Evolutionary conservation across 495 filamentous ascomycete genomes (phyloP).

Genomic region (Rhypophila decipiens): DNA sequence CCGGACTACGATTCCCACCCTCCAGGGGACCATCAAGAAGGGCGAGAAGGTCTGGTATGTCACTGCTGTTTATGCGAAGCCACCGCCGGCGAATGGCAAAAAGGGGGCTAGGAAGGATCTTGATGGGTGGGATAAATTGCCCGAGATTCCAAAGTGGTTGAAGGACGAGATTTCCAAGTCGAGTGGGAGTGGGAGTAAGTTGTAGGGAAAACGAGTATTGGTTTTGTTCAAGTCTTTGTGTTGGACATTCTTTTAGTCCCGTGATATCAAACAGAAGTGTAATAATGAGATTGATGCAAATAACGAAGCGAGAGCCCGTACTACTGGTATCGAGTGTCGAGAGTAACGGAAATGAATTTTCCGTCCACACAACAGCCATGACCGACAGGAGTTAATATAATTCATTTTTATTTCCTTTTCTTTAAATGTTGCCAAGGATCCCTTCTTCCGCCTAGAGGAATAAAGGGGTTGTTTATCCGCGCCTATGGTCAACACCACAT

Average conservation of each 20-base stretch:
- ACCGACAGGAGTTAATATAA: background rate
- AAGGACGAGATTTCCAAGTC: conserved; percentile 43
- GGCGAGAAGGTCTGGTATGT: conserved; percentile 46
- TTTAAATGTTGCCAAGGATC: background rate
- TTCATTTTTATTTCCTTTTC: background rate
- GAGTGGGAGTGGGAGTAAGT: no score
- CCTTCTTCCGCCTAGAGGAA: background rate
- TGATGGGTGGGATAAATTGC: conserved; percentile 49
- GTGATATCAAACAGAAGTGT: no score
- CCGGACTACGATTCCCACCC: conserved; percentile 61
- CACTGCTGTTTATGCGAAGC: conserved; percentile 45
- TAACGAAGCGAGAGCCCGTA: no score
- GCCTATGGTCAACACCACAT: background rate
- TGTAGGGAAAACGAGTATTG: no score
- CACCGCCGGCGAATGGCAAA: conserved; percentile 21
- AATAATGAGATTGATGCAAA: no score
- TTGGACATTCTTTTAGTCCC: no score
- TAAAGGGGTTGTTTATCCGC: conserved; percentile 1
- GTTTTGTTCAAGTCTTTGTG: no score
- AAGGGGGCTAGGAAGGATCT: conserved; percentile 34
- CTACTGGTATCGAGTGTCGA: background rate
- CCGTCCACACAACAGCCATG: background rate
- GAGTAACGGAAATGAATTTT: background rate
- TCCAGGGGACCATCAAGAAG: conserved; percentile 44
- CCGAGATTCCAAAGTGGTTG: conserved; percentile 51